These are phyloP conservation scores for Didymosphaeria variabile DNA, from an alignment of 2,329 filamentous ascomycete genomes.

Conservation along the genomic window DNA sequence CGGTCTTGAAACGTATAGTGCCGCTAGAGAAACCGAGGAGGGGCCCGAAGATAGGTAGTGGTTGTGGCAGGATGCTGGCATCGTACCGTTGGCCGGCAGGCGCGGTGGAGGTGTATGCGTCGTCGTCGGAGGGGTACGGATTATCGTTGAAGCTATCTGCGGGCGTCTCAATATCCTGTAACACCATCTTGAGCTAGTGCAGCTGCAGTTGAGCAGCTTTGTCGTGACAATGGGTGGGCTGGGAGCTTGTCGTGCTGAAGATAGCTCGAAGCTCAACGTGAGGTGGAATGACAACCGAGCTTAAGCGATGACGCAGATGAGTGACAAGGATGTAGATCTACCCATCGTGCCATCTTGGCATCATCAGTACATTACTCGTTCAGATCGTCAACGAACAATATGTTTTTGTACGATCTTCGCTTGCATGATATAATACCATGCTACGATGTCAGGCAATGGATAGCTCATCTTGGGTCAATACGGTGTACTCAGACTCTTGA, in stretches of 20 bases:
- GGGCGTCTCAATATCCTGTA: constrained; percentile 47
- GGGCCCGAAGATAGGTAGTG: constrained; percentile 45
- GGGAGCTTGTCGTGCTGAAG: constrained; percentile 24
- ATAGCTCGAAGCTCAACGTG: constrained; percentile 20
- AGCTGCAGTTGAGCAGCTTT: constrained; percentile 29
- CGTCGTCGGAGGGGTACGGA: constrained; percentile 46
- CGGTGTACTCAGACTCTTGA: too few species aligned
- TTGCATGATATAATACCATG: neutral
- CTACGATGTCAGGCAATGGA: too few species aligned
- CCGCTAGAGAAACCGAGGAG: constrained; percentile 40
- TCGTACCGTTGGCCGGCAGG: constrained; percentile 43
- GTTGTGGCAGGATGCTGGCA: constrained; percentile 48
- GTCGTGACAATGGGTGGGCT: constrained; percentile 33
- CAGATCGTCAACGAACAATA: neutral
- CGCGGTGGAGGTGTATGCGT: constrained; percentile 46
- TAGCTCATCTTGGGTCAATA: too few species aligned
- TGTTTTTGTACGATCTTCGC: neutral
- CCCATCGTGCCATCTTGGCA: constrained; percentile 12
- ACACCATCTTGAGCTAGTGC: constrained; percentile 48
- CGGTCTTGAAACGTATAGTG: constrained; percentile 38
- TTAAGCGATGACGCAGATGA: constrained; percentile 40
- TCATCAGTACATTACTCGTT: neutral
- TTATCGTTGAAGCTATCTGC: constrained; percentile 44
- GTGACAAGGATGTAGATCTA: constrained; percentile 18
- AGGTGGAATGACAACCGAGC: constrained; percentile 25